A percentile compares a stretch with the other conserved stretches of the same genome.
These are phyloP conservation scores for Mycosphaerella sp. DNA, from an alignment of 2,329 filamentous ascomycete genomes.

Conservation along the genomic window DNA sequence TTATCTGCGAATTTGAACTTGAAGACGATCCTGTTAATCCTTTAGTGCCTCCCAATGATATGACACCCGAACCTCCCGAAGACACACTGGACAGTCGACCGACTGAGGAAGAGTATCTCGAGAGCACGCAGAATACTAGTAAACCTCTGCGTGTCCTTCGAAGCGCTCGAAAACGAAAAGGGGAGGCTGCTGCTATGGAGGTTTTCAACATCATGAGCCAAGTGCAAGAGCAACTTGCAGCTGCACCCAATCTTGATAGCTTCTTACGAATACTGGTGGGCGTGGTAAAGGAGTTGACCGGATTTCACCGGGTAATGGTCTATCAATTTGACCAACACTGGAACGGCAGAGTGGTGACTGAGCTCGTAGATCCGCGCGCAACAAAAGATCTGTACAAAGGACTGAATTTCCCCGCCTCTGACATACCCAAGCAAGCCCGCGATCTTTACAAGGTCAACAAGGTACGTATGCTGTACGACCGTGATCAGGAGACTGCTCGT, in stretches of 20 bases:
- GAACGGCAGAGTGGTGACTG: conserved; percentile 82
- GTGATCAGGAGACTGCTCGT: conserved; percentile 70
- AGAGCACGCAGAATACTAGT: conserved; percentile 69
- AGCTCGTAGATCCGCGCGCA: conserved; percentile 71
- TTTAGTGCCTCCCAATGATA: conserved; percentile 53
- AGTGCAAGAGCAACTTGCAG: conserved; percentile 77
- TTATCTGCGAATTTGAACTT: conserved; percentile 84
- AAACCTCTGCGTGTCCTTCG: conserved; percentile 70
- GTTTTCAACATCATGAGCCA: conserved; percentile 90
- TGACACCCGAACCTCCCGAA: conserved; percentile 59
- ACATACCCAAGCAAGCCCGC: conserved; percentile 77
- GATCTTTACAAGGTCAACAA: conserved; percentile 90
- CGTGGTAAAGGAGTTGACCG: conserved; percentile 81
- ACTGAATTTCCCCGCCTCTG: conserved; percentile 79
- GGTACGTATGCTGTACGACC: conserved; percentile 78
- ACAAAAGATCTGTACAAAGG: conserved; percentile 83
- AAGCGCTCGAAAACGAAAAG: conserved; percentile 66
- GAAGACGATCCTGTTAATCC: conserved; percentile 69
- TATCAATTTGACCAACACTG: conserved; percentile 81
- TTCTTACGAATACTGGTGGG: conserved; percentile 79
- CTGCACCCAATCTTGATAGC: conserved; percentile 60
- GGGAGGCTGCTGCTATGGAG: conserved; percentile 78
- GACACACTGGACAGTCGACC: conserved; percentile 69
- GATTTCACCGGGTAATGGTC: conserved; percentile 87
- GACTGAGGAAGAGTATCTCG: conserved; percentile 64